These are phyloP conservation scores for Sicyos edulis DNA, from an alignment of 306 rosid species.

Conservation along the genomic window DNA sequence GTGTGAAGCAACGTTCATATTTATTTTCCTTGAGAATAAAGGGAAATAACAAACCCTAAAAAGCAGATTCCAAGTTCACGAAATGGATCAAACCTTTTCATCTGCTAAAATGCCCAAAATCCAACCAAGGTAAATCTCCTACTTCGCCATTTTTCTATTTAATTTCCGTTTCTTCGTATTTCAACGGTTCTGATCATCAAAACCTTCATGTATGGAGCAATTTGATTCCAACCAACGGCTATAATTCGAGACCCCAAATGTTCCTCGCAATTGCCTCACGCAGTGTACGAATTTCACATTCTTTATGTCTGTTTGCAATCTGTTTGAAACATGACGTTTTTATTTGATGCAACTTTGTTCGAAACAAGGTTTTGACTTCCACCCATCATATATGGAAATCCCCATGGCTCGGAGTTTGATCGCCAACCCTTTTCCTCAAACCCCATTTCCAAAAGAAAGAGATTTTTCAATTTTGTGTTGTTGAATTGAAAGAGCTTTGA, in stretches of 20 bases:
- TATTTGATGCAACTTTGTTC: background rate
- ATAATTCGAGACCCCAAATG: background rate
- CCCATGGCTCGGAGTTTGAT: background rate
- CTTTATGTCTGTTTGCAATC: background rate
- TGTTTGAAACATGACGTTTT: background rate
- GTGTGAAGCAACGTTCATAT: background rate
- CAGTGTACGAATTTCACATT: background rate
- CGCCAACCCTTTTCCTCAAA: background rate
- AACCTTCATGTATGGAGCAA: background rate
- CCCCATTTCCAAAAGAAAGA: background rate
- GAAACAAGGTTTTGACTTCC: background rate
- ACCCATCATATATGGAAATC: background rate
- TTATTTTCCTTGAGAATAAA: slow-evolving; percentile 7
- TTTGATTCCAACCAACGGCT: slow-evolving; percentile 12
- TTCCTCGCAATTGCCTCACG: background rate
- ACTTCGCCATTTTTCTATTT: too few relatives aligned
- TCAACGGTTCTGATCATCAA: slow-evolving; percentile 1
- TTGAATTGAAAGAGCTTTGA: background rate
- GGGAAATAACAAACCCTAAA: background rate
- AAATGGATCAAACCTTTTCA: background rate
- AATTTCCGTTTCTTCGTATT: background rate
- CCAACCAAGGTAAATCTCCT: background rate
- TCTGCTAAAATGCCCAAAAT: background rate
- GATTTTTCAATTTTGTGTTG: background rate
- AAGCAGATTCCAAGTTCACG: background rate